Base-by-base conservation (phyloP, 192 early-diverging fungal genomes). In the Rhizophagus sp. region DNA sequence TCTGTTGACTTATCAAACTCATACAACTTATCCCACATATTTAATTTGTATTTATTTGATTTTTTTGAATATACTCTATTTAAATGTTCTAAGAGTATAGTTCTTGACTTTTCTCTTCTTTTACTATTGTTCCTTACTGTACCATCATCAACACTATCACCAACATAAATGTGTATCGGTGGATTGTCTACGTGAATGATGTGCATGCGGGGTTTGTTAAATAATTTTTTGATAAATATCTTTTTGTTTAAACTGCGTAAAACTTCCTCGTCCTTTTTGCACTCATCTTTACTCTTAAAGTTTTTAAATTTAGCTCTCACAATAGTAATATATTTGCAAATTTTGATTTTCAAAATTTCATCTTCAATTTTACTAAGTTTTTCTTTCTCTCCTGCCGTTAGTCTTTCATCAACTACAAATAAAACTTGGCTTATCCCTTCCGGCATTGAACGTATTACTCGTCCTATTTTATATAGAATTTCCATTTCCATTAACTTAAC, bases 151-250 rank as follows among this genome's bases (percentile, higher is more conserved):
- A 1, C 30, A 30, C 30, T 30, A 30, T 30, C 30, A 30, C 1
- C 30, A 30, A 30, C 30, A 10, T 5, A 36, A 47, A 47, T 47
- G 11, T 11, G 9, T 63, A 5, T 22, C 15, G 61, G 44, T 0
- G 74, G 74, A 76, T 76, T 76, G 34, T 76, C 36, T 17, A 63
- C 61, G 34, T 76, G 36, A 19, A 76, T 11, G 27, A 76, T 62
- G 11, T 41, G 39, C 5, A 41, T 0, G 39, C 5, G 34, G 34
- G 34, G 0, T 36, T 36, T 36, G 34, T 41, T 8, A 41, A 41
- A 41, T 41, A 41, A n/a, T n/a, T n/a, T n/a, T n/a, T n/a, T n/a
- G n/a, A n/a, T n/a, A n/a, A n/a, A n/a, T n/a, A n/a, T n/a, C 8
- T 41, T 41, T 5, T 41, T 8, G 39, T 41, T 41, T 41, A 41